Conservation (phyloP, 306 rosid genomes). For the Corylus avellana region DNA sequence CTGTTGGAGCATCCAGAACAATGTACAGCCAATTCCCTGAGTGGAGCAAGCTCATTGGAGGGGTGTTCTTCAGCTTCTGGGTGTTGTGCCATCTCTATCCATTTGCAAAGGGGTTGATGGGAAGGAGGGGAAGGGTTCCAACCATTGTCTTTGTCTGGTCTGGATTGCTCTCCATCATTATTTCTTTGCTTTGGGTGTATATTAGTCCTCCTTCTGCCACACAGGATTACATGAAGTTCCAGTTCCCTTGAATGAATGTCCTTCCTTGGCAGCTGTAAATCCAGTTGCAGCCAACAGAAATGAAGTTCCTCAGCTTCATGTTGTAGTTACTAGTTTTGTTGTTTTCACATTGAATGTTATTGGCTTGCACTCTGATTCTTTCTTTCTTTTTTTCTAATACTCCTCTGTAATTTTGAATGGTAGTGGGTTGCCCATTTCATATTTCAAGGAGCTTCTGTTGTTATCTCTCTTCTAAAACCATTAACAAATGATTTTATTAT, state of each 20-base stretch:
- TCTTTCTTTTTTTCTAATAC: background rate
- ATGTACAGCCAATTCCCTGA: constrained; percentile 74
- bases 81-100: constrained; percentile 84
- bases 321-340: constrained; percentile 5
- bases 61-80: constrained; percentile 91
- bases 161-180: constrained; percentile 70
- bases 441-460: background rate
- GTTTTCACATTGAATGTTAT: background rate
- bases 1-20: constrained; percentile 75
- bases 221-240: constrained; percentile 61
- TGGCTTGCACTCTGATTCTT: constrained; percentile 20
- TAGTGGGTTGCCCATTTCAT: background rate
- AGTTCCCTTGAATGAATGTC: constrained; percentile 49
- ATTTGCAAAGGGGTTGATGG: constrained; percentile 79
- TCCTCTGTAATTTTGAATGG: background rate
- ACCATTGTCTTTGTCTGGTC: constrained; percentile 87
- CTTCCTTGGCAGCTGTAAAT: background rate
- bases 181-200: constrained; percentile 85
- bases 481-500: background rate
- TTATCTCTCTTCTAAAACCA: background rate
- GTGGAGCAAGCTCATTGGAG: constrained; percentile 84
- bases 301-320: constrained; percentile 39
- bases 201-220: constrained; percentile 68
- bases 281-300: constrained; percentile 14
- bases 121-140: constrained; percentile 76